Conservation (phyloP, 345 rosid genomes). For the Gossypioides kirkii region DNA sequence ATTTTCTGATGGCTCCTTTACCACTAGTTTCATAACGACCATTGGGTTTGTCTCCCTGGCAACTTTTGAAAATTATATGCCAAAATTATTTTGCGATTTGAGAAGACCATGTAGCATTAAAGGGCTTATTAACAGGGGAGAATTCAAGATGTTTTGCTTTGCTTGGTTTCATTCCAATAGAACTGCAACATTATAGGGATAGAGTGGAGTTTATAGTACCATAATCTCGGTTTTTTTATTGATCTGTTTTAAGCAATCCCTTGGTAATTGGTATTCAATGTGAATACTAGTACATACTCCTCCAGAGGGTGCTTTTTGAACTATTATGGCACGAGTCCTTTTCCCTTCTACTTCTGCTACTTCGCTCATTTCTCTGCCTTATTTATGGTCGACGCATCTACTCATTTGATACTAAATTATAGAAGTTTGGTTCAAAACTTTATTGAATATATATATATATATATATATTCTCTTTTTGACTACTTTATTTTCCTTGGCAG, state of each 20-base stretch:
- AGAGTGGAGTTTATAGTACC: background rate
- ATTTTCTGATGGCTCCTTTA: slow-evolving; percentile 93
- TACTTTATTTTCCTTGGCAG: slow-evolving; percentile 30
- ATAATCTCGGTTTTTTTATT: background rate
- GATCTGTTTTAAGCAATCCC: background rate
- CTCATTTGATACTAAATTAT: background rate
- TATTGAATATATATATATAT: background rate
- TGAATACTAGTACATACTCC: background rate
- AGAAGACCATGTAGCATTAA: background rate
- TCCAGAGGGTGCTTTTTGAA: background rate
- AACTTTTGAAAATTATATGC: background rate
- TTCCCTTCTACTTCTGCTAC: background rate
- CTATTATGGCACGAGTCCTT: background rate
- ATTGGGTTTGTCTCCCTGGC: slow-evolving; percentile 52
- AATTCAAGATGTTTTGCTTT: slow-evolving; percentile 1
- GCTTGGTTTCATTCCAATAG: background rate
- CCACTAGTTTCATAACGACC: slow-evolving; percentile 91
- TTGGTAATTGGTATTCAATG: background rate
- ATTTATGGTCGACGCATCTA: background rate
- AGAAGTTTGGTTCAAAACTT: background rate
- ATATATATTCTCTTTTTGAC: background rate
- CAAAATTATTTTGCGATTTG: background rate
- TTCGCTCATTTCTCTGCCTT: background rate
- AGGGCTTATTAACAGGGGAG: background rate
- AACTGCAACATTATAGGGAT: background rate